Conservation (phyloP, 208 protist genomes). For the Trypanosomatidae sp. region DNA sequence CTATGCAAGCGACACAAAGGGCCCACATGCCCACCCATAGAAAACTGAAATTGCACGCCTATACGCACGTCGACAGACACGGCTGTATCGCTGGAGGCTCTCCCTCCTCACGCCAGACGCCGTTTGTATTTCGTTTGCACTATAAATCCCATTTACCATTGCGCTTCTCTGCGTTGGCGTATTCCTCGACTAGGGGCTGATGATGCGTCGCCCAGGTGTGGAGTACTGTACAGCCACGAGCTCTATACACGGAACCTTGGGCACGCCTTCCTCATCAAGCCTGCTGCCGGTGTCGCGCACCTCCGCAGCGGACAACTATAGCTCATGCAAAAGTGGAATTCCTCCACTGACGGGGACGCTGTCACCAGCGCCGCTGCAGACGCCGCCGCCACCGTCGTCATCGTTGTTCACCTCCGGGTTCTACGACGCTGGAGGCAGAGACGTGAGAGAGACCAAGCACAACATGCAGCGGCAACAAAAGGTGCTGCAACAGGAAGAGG, state of each 20-base stretch:
- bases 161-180: neutral
- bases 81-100: neutral
- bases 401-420: neutral
- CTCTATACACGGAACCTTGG: neutral
- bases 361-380: neutral
- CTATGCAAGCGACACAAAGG: neutral
- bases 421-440: neutral
- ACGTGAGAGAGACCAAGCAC: too few relatives aligned
- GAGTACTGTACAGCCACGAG: constrained; percentile 17
- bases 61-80: neutral
- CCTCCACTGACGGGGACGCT: neutral
- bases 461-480: neutral
- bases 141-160: neutral
- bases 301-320: constrained; percentile 1
- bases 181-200: neutral
- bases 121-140: neutral
- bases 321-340: neutral
- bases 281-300: constrained; percentile 8
- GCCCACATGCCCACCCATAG: neutral
- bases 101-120: neutral
- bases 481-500: neutral
- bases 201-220: constrained; percentile 20
- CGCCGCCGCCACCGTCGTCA: neutral
- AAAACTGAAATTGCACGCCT: neutral
- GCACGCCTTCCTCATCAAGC: neutral